Base-by-base conservation (phyloP, 2,329 filamentous ascomycete species). In the Didymella exigua region DNA sequence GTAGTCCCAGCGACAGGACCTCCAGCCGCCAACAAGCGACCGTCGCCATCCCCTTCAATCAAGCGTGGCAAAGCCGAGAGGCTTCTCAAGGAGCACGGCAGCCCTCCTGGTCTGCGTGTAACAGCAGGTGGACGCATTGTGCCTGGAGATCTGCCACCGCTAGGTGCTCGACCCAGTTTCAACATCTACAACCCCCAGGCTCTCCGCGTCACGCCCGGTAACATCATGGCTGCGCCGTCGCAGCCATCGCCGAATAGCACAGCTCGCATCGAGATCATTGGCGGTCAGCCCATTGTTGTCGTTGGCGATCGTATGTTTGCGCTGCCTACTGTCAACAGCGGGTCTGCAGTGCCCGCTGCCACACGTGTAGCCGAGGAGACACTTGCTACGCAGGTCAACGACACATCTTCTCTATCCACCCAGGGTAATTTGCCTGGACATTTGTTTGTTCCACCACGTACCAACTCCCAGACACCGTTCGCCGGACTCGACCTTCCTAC, bases 81-180 rank as follows among this genome's bases (percentile, higher is more conserved):
- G 36, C 75, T 82, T 36, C 76, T 82, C 65, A 80, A 81, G 59
- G 76, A 79, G 56, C 80, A 82, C 70, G 79, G 79, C 49, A 82
- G 79, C 31, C 80, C 80, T 30, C 78, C 77, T 19, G 78, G 79
- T 53, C 69, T 82, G 50, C 77, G 80, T 52, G 80, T 82, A 37
- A 82, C 80, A 43, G 80, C 80, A 57, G 80, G 80, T 33, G 80
- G 80, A n/a, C 76, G 79, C 16, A 77, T 82, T 56, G 79, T 82
- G n/a, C 79, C 79, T 13, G 79, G 75, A 46, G 79, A 76, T 54
- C 65, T 75, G 44, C 67, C 67, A 37, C 69, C 67, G n/a, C 59
- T 75, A 23, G 68, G 63, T 47, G 57, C 67, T 18, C 67, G 70
- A 49, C 72, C 68, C 54, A 63, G 60, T 50, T 68, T 71, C 64